phyloP scores from a whole-genome alignment of 73 alveolate genomes.

The Stentor coeruleus region DNA sequence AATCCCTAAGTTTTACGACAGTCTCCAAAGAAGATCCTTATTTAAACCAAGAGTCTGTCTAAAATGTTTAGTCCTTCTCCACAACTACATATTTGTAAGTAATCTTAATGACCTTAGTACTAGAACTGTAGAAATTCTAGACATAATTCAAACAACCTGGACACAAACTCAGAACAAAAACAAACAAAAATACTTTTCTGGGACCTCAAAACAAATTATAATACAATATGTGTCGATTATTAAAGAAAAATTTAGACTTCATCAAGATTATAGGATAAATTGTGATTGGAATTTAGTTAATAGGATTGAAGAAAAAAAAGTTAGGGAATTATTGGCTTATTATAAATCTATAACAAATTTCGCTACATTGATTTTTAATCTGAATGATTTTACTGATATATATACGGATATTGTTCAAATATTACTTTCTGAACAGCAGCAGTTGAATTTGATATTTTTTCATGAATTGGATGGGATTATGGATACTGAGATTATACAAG shows the following conservation, averaged over 20 bases:
- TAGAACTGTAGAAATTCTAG: neutral
- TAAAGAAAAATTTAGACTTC: neutral
- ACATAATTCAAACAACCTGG: neutral
- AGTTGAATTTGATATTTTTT: neutral
- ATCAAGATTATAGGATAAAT: neutral
- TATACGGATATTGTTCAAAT: neutral
- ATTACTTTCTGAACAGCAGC: neutral
- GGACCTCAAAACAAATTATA: neutral
- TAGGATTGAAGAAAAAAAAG: too few relatives aligned
- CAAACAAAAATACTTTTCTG: neutral
- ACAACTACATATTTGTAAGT: neutral
- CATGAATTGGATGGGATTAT: neutral
- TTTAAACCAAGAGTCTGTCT: neutral
- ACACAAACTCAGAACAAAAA: neutral
- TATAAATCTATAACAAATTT: neutral
- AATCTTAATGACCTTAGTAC: neutral
- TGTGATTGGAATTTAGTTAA: constrained; percentile 6
- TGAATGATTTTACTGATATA: neutral
- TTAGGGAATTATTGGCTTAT: neutral
- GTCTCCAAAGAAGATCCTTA: neutral
- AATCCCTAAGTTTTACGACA: constrained; percentile 7
- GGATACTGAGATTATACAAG: neutral
- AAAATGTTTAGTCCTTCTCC: neutral
- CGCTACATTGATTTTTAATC: neutral
- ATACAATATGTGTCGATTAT: neutral